Evolutionary conservation across 2,329 filamentous ascomycete species (phyloP).

Genomic region (Aspergillus novoparasiticus): DNA sequence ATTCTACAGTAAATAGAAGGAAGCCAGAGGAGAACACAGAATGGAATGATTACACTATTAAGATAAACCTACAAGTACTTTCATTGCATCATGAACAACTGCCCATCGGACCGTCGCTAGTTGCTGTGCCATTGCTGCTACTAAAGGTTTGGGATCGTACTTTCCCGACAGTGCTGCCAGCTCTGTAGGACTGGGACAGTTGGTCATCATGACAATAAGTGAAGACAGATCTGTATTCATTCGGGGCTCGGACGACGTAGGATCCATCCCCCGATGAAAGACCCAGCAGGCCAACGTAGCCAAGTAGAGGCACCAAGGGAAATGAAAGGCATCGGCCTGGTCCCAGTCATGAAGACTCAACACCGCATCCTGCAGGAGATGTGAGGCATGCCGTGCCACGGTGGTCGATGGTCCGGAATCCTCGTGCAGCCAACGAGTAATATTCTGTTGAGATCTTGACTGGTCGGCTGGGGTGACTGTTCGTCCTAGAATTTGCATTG

Average conservation of each 20-base stretch:
- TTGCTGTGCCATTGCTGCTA: background rate
- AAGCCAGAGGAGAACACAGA: background rate
- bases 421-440: background rate
- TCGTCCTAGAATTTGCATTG: background rate
- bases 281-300: background rate
- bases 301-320: background rate
- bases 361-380: background rate
- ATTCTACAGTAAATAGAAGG: conserved; percentile 18
- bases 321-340: background rate
- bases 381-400: background rate
- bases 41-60: background rate
- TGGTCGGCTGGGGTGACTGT: background rate
- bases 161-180: background rate
- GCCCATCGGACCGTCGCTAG: background rate
- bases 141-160: background rate
- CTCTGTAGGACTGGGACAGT: background rate
- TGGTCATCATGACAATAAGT: background rate
- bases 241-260: background rate
- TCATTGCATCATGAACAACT: background rate
- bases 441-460: background rate
- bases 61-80: background rate
- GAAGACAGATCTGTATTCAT: background rate
- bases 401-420: background rate
- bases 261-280: background rate
- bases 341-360: background rate